Conservation (phyloP, 306 rosid species). For the Geum urbanum region DNA sequence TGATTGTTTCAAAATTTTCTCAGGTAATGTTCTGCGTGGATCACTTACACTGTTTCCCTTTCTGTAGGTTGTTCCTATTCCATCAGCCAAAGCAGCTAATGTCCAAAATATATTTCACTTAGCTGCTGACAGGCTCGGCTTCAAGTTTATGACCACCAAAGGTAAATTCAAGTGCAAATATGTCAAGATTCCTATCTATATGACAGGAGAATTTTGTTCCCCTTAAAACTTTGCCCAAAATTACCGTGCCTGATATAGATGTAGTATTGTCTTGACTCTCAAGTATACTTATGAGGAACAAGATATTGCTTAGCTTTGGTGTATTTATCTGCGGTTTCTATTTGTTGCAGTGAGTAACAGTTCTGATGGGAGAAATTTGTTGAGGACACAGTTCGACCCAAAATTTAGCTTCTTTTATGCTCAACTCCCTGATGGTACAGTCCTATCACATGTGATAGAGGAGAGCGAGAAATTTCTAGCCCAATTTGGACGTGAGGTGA, state of each 20-base stretch:
- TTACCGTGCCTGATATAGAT: not conserved
- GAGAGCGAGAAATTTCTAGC: conserved; percentile 72
- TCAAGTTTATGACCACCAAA: conserved; percentile 52
- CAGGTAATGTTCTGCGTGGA: not conserved
- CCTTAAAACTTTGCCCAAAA: not conserved
- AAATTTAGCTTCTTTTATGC: conserved; percentile 74
- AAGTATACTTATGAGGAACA: not conserved
- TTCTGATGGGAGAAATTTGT: conserved; percentile 66
- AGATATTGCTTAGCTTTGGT: conserved; percentile 19
- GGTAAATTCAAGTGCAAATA: conserved; percentile 31
- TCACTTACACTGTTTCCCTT: conserved; percentile 21
- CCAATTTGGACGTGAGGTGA: conserved; percentile 98
- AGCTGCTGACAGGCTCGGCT: conserved; percentile 82
- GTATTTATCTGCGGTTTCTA: conserved; percentile 27
- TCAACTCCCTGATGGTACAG: conserved; percentile 69
- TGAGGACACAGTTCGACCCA: conserved; percentile 61
- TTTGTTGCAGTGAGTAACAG: conserved; percentile 50
- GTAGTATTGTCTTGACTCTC: not conserved
- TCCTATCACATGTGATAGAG: conserved; percentile 59
- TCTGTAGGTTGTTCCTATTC: conserved; percentile 76
- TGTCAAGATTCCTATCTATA: conserved; percentile 6
- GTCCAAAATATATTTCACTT: conserved; percentile 67
- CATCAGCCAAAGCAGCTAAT: conserved; percentile 60
- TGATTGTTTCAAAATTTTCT: not conserved
- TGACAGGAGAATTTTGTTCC: not conserved